Conservation (phyloP, 1,284 basidiomycete genomes). For the Trichosporon coremiiforme region DNA sequence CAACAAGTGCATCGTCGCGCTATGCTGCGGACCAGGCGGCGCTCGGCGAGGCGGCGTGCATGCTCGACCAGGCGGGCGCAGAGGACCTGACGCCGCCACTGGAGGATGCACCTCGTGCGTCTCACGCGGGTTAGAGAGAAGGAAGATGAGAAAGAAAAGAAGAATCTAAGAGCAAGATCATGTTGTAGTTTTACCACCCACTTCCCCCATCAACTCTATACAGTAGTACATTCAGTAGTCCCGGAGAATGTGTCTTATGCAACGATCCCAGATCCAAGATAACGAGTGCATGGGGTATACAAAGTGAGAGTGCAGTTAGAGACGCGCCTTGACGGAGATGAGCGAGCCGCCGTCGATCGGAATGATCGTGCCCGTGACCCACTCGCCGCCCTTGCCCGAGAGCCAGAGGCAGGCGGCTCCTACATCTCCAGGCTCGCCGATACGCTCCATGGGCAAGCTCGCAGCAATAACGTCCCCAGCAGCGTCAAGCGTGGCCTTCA, state of each 20-base stretch:
- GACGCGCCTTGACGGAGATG: constrained; percentile 43
- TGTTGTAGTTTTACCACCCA: constrained; percentile 10
- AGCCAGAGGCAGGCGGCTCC: constrained; percentile 67
- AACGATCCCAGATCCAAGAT: neutral
- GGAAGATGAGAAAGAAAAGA: no score
- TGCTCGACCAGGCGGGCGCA: neutral
- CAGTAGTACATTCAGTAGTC: neutral
- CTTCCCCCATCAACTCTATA: neutral
- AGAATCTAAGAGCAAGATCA: neutral
- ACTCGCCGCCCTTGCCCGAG: constrained; percentile 64
- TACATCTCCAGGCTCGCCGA: constrained; percentile 67
- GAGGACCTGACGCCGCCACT: neutral
- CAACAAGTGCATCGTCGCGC: neutral
- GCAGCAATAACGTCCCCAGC: constrained; percentile 60
- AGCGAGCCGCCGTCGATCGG: constrained; percentile 64
- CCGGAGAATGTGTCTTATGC: neutral
- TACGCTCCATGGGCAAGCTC: constrained; percentile 62
- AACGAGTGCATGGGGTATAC: neutral
- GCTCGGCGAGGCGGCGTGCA: neutral
- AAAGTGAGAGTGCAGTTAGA: constrained; percentile 22
- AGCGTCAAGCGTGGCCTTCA: constrained; percentile 63
- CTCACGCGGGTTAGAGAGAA: no score
- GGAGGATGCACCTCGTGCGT: neutral
- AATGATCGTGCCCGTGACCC: constrained; percentile 67
- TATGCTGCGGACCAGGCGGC: neutral